Evolutionary conservation across 2,329 filamentous ascomycete genomes (phyloP), one percentile per base, ranked within the genome.

Genomic region (Trichoderma citrinoviride): DNA sequence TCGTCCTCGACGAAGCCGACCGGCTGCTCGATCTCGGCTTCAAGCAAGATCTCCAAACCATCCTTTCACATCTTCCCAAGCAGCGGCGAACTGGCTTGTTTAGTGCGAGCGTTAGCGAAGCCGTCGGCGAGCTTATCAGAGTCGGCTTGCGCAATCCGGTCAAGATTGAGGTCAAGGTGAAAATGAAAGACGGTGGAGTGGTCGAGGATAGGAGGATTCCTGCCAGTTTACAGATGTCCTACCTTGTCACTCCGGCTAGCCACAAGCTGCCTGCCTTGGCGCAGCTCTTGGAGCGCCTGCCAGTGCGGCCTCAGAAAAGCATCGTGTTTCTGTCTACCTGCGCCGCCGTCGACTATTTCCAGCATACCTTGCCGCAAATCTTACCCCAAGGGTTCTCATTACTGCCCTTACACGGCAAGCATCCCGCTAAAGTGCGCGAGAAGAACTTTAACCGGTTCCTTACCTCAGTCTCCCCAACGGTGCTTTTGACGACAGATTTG

Each of bases 321-420:
- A 97, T 99, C 61, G 83, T 97, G 61, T 99, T 97, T 74, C 83
- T 98, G 23, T 96, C 93, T 0, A 97, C 94, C 2, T 97, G 95
- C 75, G 93, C 93, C 37, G 91, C 91, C 0, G 95, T 99, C 66
- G 94, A 98, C 76, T 98, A 98, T 78, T 96, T 96, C 75, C 88
- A 93, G 66, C 85, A 92, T 70, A 81, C 96, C 6, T 81, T 99
- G 1, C 90, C 91, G 0, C 77, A 83, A 2, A 78, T 97, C 6
- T 79, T 99, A 0, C 90, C 90, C 1, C 76, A 83, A 8, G 81
- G 83, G 1, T 91, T 92, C 71, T 80, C 85, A 0, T 79, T 97
- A 3, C 84, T 97, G 7, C 90, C 93, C 0, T 81, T 99, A 0
- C 95, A 99, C 73, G 95, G 95, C 41, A 97, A 98, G 76, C 91